Base-by-base conservation (phyloP, 371 early-diverging fungal genomes). In the Mucor plumbeus region DNA sequence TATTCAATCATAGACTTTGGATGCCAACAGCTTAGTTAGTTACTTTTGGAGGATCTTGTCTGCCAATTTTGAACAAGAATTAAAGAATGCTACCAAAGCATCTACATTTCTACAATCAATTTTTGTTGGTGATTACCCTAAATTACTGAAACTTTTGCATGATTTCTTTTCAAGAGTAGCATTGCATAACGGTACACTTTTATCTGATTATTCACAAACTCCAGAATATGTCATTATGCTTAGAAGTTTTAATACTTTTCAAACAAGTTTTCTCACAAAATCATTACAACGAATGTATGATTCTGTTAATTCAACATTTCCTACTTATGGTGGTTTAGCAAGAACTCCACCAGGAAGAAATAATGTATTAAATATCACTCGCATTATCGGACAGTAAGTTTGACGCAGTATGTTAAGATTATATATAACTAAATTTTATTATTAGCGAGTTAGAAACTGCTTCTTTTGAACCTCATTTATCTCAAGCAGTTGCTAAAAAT, bases 161-260 rank as follows among this genome's bases (percentile, higher is more conserved):
- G 92, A 92, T 62, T 87, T 93, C 68, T 92, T 93, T 74, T 82
- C 86, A 9, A 79, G 92, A n/a, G 82, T 93, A 3, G 83, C 87
- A 7, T 76, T 91, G 35, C 82, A 87, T 62, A 88, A 80, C 65
- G 87, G 83, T 8, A 78, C 73, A 5, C 57, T 76, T 0, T 55
- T 83, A 3, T 71, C 79, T 13, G 87, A 86, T 40, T 85, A 88
- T 66, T 81, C 83, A 15, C 87, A 89, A 71, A 90, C 89, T 56
- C 88, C 88, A 3, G 91, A 92, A 56, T 86, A 85, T 44, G 76
- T 87, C 31, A 78, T 90, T 40, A 84, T 92, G 82, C 77, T 90
- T 39, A 86, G 88, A 36, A 87, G 87, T 26, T 83, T 93, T 36
- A 67, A 83, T 15, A 81, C 87, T 15, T 92, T 91, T 70, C 92